Evolutionary conservation across 495 filamentous ascomycete genomes (phyloP).

Genomic region (Penicillium salamii): DNA sequence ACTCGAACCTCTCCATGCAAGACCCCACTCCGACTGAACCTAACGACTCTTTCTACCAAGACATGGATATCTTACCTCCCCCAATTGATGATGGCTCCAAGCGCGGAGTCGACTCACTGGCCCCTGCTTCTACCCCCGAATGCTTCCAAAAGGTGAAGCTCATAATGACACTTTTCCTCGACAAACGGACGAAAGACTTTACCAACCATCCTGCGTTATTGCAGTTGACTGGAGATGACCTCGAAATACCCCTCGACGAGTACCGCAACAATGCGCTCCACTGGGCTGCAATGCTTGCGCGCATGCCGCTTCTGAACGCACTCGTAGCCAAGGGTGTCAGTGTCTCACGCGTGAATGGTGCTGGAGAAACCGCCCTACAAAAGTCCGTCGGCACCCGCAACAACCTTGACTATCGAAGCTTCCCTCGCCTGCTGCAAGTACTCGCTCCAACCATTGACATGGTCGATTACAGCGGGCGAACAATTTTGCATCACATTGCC

Average conservation of each 20-base stretch:
- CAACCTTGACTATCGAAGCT: conserved; percentile 77
- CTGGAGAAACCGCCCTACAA: conserved; percentile 89
- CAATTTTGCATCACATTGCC: conserved; percentile 93
- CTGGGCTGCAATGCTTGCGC: conserved; percentile 95
- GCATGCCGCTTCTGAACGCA: conserved; percentile 72
- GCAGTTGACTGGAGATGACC: conserved; percentile 72
- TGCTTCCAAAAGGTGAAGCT: conserved; percentile 72
- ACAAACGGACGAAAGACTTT: conserved; percentile 63
- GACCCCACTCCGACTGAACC: conserved; percentile 78
- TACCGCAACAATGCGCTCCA: conserved; percentile 87
- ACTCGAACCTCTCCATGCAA: conserved; percentile 41
- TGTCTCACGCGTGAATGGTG: conserved; percentile 80
- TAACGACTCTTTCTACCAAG: conserved; percentile 77
- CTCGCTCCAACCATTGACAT: conserved; percentile 89
- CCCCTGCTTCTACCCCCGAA: conserved; percentile 61
- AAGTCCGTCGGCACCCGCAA: conserved; percentile 85
- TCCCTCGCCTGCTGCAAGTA: conserved; percentile 81
- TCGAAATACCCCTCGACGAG: conserved; percentile 86
- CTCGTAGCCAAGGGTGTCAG: conserved; percentile 80
- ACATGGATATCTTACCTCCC: conserved; percentile 50
- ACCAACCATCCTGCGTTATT: conserved; percentile 61
- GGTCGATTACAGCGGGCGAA: conserved; percentile 81
- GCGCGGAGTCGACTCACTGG: conserved; percentile 65
- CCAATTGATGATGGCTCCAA: conserved; percentile 51
- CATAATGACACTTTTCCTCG: conserved; percentile 84